phyloP scores from a whole-genome alignment of 176 grass and related monocot genomes.

The Juncus inflexus region DNA sequence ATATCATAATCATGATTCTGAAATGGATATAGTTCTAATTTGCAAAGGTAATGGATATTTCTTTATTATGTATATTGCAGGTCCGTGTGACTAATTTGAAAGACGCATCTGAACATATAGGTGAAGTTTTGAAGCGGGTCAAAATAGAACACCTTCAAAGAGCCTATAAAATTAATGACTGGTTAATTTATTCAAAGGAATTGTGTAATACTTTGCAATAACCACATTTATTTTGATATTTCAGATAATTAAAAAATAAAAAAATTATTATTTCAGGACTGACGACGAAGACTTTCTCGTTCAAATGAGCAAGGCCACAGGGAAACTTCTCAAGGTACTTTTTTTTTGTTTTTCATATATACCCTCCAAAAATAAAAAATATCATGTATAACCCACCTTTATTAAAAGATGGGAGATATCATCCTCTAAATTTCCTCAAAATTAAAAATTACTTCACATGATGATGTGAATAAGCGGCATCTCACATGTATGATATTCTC shows the following conservation, averaged over 20 bases:
- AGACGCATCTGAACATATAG: conserved; percentile 94
- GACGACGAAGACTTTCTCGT: conserved; percentile 88
- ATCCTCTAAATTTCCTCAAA: too few species aligned
- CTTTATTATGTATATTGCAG: conserved; percentile 22
- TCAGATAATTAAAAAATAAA: too few species aligned
- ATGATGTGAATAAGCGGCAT: too few species aligned
- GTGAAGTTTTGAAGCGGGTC: conserved; percentile 86
- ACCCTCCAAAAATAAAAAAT: not conserved
- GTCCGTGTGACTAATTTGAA: conserved; percentile 92
- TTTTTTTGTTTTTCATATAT: not conserved
- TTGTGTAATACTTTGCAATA: too few species aligned
- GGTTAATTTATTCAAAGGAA: conserved; percentile 35
- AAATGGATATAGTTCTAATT: conserved; percentile 92
- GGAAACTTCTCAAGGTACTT: conserved; percentile 88
- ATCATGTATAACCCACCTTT: too few species aligned
- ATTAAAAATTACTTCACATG: too few species aligned
- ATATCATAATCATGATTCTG: conserved; percentile 92
- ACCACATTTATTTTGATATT: too few species aligned
- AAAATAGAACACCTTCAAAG: conserved; percentile 90
- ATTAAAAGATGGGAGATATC: too few species aligned
- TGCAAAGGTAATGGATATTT: too few species aligned
- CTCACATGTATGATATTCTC: too few species aligned
- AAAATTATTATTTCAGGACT: conserved; percentile 40
- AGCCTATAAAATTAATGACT: conserved; percentile 90
- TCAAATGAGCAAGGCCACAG: conserved; percentile 62